phyloP scores from a whole-genome alignment of 1,139 yeast species.

The Suhomyces choctaworum region DNA sequence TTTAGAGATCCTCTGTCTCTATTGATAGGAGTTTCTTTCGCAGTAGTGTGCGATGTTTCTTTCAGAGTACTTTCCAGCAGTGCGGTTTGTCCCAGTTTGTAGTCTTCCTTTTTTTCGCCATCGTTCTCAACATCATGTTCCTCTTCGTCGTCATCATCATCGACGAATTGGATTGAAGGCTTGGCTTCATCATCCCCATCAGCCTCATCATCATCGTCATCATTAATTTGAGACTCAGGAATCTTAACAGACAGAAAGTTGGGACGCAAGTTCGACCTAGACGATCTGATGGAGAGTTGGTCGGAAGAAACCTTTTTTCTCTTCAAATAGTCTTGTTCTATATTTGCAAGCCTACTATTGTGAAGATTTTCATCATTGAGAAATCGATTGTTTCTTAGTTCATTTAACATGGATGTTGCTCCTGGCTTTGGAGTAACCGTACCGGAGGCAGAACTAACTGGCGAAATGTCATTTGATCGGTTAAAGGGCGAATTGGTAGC shows the following conservation, averaged over 20 bases:
- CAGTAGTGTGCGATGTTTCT: not conserved
- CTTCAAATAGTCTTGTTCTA: slow-evolving; percentile 1
- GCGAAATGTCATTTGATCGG: slow-evolving; percentile 1
- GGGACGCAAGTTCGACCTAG: slow-evolving; percentile 51
- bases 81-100: not conserved
- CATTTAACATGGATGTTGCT: slow-evolving; percentile 3
- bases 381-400: slow-evolving; percentile 4
- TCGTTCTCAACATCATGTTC: slow-evolving; percentile 14
- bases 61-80: not conserved
- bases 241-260: slow-evolving; percentile 77
- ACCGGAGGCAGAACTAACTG: slow-evolving; percentile 1
- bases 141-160: slow-evolving; percentile 18
- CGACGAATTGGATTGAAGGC: slow-evolving; percentile 36
- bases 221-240: slow-evolving; percentile 70
- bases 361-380: slow-evolving; percentile 2
- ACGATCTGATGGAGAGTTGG: slow-evolving; percentile 34
- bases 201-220: slow-evolving; percentile 57
- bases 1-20: too few species aligned
- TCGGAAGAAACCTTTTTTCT: slow-evolving; percentile 15
- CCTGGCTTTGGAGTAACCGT: slow-evolving; percentile 1
- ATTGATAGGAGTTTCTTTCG: not conserved
- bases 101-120: slow-evolving; percentile 9
- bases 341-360: slow-evolving; percentile 4
- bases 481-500: not conserved
- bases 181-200: slow-evolving; percentile 21